Evolutionary conservation across 1,139 yeast species (phyloP).

Genomic region (Geotrichum bryndzae): DNA sequence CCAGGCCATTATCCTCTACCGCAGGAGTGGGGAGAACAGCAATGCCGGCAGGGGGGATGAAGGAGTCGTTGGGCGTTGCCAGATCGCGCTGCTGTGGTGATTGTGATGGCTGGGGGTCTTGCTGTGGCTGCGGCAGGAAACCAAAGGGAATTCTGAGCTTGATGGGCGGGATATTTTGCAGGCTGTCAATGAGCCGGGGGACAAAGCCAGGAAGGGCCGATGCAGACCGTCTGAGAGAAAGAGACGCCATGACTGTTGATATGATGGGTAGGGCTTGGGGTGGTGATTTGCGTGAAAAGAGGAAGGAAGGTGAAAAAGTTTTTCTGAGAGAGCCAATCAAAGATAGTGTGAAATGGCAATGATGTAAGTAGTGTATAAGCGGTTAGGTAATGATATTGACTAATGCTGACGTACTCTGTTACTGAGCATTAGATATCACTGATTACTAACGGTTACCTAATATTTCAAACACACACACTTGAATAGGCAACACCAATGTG

Average conservation of each 20-base stretch:
- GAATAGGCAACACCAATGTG: background rate
- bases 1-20: constrained; percentile 48
- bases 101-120: background rate
- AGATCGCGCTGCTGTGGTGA: background rate
- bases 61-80: constrained; percentile 9
- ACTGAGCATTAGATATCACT: background rate
- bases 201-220: constrained; percentile 19
- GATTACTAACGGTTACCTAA: no score
- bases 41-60: constrained; percentile 12
- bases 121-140: constrained; percentile 13
- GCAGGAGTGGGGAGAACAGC: constrained; percentile 14
- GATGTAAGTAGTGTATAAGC: background rate
- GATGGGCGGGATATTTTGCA: constrained; percentile 17
- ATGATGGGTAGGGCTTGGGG: background rate
- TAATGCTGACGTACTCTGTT: background rate
- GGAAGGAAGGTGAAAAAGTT: background rate
- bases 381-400: background rate
- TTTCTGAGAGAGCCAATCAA: background rate
- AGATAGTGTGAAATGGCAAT: background rate
- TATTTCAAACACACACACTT: background rate
- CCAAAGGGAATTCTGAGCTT: constrained; percentile 19
- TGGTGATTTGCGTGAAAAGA: background rate
- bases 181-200: constrained; percentile 21
- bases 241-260: background rate
- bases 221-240: constrained; percentile 1